Evolutionary conservation across 768 basidiomycete species (phyloP), one percentile per base, ranked within the genome.

Genomic region (Suillus decipiens): DNA sequence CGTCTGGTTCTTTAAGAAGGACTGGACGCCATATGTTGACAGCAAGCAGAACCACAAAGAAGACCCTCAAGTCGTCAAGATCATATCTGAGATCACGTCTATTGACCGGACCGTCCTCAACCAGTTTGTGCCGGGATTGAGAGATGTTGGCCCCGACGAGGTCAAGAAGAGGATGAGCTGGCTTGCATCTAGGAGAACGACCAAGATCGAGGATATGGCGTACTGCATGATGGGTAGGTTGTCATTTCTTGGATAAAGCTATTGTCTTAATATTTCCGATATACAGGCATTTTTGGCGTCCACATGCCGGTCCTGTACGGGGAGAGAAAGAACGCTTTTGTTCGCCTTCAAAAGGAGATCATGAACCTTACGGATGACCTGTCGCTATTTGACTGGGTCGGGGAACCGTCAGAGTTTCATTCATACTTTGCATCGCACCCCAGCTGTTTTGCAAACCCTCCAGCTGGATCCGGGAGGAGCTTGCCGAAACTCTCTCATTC

Each of bases 271-370:
- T n/a, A 12, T n/a, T 19, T 36, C 12, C 1, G 5, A 33, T 24
- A 36, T 42, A 68, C 69, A 58, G 72, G 72, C 0, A 70, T 73
- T 45, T 71, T 73, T 22, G 67, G 67, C 41, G 47, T 74, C 31
- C 60, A 70, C 50, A 66, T 69, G 55, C 60, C 81, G 71, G 61
- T 65, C 72, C 43, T 74, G 5, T 72, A 72, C 41, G 71, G 71
- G 1, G 72, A 72, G 33, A 68, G 70, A 14, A 64, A 66, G 3
- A 55, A 66, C 14, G 51, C 71, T 43, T 72, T 72, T 39, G 62
- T 64, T 36, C 72, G 72, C 17, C 68, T 73, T 28, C 70, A 73
- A 63, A 70, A 71, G 37, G 68, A 73, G 58, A 69, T 73, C 54
- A 69, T 73, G 72, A 71, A 69, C 57, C 66, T 64, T 64, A 63